A percentile compares a stretch with the other conserved stretches of the same genome.
Evolutionary conservation across 345 rosid genomes (phyloP).

Genomic region (Salix arbutifolia): DNA sequence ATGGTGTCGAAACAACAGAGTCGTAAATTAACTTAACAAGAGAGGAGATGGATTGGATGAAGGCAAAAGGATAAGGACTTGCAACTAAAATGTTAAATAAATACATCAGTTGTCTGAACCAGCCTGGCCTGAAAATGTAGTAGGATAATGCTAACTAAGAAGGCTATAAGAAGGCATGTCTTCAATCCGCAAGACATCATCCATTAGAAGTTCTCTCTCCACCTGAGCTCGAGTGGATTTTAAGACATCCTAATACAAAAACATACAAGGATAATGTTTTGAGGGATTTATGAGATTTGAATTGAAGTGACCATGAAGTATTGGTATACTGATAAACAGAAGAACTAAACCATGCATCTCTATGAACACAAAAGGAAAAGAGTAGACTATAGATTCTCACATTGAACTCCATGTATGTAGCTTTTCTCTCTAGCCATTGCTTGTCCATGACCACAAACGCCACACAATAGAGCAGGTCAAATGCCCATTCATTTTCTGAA

Average conservation of each 20-base stretch:
- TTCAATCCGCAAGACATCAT: conserved; percentile 67
- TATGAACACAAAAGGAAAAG: background rate
- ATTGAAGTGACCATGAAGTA: background rate
- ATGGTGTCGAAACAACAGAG: background rate
- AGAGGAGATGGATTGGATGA: background rate
- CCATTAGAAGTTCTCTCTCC: conserved; percentile 83
- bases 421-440: conserved; percentile 86
- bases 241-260: conserved; percentile 57
- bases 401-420: conserved; percentile 94
- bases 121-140: background rate
- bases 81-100: background rate
- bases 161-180: conserved; percentile 88
- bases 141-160: conserved; percentile 36
- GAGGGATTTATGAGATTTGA: no score
- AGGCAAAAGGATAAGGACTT: background rate
- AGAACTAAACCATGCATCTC: background rate
- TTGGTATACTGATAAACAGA: background rate
- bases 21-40: background rate
- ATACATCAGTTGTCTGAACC: background rate
- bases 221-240: conserved; percentile 67
- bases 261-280: no score
- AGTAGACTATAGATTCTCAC: conserved; percentile 40
- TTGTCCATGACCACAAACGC: conserved; percentile 88
- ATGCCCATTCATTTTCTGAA: conserved; percentile 86
- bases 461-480: conserved; percentile 87